Evolutionary conservation across 116 monocot genomes (phyloP), one percentile per base, ranked within the genome.

Genomic region (Dioscorea cayenensis): DNA sequence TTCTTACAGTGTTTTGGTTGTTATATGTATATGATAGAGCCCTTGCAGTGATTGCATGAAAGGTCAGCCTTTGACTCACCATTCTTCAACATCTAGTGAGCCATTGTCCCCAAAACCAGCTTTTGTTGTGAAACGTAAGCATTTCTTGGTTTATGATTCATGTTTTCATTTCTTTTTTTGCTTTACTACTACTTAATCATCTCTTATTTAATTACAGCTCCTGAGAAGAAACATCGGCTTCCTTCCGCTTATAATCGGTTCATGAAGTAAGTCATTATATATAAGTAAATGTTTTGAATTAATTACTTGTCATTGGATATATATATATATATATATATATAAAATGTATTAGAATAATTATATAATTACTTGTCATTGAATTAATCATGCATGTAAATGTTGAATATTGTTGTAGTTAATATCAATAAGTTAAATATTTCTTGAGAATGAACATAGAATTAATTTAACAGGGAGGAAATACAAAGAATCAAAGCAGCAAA

Each of bases 191-290:
- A 4, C 32, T 32, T 32, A 4, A 4, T 51, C 7, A 65, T 28
- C n/a, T 36, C 9, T 73, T 32, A 32, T 32, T 32, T 77, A 13
- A 63, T 66, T 17, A 66, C 86, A 97, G 92, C 92, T 49, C 96
- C 92, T 4, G 96, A 92, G 77, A 92, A 92, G 86, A 97, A 97
- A 66, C 96, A 97, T 78, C 71, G 96, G 27, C 84, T 88, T 73
- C 96, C 96, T 36, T 97, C 96, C 20, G 96, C 96, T 19, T 97
- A 97, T 77, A 97, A 97, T 69, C 92, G 86, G 14, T 97, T 92
- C 81, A 97, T 97, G 96, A 97, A 82, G 96, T 92, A 84, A 76
- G 80, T 35, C 18, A 60, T 4, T 32, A 32, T 32, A 32, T 32
- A 32, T 32, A 32, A 32, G 29, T 32, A 32, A 32, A 32, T 32